Evolutionary conservation across 192 early-diverging fungal species (phyloP), one percentile per base, ranked within the genome.

Genomic region (Pilobolus umbonatus): DNA sequence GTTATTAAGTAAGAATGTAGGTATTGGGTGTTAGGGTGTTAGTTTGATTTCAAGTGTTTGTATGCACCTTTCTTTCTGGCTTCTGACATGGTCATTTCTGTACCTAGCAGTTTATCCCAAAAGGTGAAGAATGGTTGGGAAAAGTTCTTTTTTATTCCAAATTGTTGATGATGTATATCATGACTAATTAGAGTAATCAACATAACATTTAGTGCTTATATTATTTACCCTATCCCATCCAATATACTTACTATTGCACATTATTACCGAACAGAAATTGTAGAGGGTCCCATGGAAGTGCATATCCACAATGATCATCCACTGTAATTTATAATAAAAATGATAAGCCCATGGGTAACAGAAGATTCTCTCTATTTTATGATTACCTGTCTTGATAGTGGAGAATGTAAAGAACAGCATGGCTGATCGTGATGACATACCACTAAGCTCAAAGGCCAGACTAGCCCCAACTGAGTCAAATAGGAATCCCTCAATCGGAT

Each of bases 241-340:
- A 1, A n/a, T n/a, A n/a, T 34, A 60, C 86, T 74, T 88, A 88
- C 75, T 88, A 90, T 32, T 55, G 69, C 1, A 82, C 82, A 60
- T 89, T 88, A 67, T 91, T 91, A 7, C 68, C 55, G 69, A 87
- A 88, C 21, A 86, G 60, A 15, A 75, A 55, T 55, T 82, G 77
- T 12, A 88, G 63, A 29, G 88, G 88, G 64, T 87, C 80, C 77
- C 83, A 91, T 12, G 89, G 88, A 48, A 87, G 73, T 22, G 73
- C 68, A 68, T 89, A 91, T 28, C 89, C 89, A 65, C 88, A 87
- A 67, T 91, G 89, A 61, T 91, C 89, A 61, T 88, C 86, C 9
- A 91, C 89, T 75, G 10, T 42, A 40, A n/a, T 15, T 40, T 7
- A 38, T 39, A 5, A 19, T 3, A 62, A 5, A 29, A 29, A 39